Evolutionary conservation across 1,284 basidiomycete genomes (phyloP), one percentile per base, ranked within the genome.

Genomic region (Puccinia polysora): DNA sequence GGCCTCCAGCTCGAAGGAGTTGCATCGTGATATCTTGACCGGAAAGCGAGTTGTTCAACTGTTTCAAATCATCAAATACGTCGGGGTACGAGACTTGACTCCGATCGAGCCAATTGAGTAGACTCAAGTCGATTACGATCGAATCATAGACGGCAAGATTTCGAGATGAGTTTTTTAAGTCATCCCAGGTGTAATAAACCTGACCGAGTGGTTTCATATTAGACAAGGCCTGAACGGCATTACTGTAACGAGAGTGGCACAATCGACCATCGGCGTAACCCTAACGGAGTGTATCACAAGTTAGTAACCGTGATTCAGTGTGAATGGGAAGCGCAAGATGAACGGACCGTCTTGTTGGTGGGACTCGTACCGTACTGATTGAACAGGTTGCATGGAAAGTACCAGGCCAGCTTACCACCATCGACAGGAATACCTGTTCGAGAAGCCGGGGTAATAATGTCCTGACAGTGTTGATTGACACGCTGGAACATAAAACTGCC

Each of bases 401-500:
- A 97, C 89, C 91, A 96, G 0, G 77, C 80, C 74, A 84, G 79
- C 30, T 76, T 75, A 36, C 83, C 83, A 18, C 78, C 83, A 49
- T 85, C 83, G 73, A 87, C 79, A 7, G 84, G 82, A 76, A 94
- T 91, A 60, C 83, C 84, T 6, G 89, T 88, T 53, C 84, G 85
- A 32, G 82, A 77, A 12, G 89, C 84, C 73, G 87, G 86, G 14
- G 85, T 88, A 77, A 99, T 88, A 77, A 91, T 77, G 28, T 85
- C 85, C 23, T 85, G 81, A 79, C 95, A 99, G 73, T 88, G 84
- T 76, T 88, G 82, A 79, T 94, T 94, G 75, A 89, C 87, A 64
- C 87, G 89, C 82, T 98, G 95, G 83, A 98, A 98, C 78, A 99
- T 80, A 82, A 98, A 94, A 50, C 88, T 91, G 20, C 89, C 88